Base-by-base conservation (phyloP, 495 filamentous ascomycete genomes). In the Lindgomyces ingoldianus region DNA sequence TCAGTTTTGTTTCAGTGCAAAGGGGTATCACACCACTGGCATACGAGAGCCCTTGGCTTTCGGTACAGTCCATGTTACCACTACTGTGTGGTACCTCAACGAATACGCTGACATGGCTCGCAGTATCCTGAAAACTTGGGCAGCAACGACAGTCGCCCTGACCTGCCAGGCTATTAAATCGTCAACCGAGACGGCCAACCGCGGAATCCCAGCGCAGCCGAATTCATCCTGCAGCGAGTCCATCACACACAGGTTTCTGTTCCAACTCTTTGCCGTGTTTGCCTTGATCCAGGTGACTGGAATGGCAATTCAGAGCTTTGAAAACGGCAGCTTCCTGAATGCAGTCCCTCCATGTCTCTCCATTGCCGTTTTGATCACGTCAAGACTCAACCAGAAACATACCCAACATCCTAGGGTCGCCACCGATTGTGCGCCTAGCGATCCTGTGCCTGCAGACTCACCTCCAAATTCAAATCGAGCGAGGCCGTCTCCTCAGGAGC, bases 301-400 rank as follows among this genome's bases (percentile, higher is more conserved):
- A 52, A 52, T 29, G 48, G 48, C 48, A 19, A 25, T 52, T 9
- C 48, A 52, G 48, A 16, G 19, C 19, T 52, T 52, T 18, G 19
- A 24, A 24, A 52, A 52, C 4, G 48, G 48, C 18, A 25, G 48
- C 48, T 52, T 52, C 48, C 48, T 52, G 19, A 52, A 52, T 29
- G 48, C 48, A 9, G 11, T 52, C 14, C 48, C 48, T 4, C 48
- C 48, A 14, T 52, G 48, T 24, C 22, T 52, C 11, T 25, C 48
- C 18, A 24, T 52, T 24, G 25, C 16, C 48, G 25, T 52, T 4
- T 24, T 52, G 19, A 29, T 29, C 24, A 52, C 48, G 8, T 52
- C 48, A 3, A 52, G 26, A 9, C 11, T 52, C 3, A 16, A 24
- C 18, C 48, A 52, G 25, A 52, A 39, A 6, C 33, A 6, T 6